Conservation (phyloP, 1,139 yeast species). For the Pichia norvegensis region DNA sequence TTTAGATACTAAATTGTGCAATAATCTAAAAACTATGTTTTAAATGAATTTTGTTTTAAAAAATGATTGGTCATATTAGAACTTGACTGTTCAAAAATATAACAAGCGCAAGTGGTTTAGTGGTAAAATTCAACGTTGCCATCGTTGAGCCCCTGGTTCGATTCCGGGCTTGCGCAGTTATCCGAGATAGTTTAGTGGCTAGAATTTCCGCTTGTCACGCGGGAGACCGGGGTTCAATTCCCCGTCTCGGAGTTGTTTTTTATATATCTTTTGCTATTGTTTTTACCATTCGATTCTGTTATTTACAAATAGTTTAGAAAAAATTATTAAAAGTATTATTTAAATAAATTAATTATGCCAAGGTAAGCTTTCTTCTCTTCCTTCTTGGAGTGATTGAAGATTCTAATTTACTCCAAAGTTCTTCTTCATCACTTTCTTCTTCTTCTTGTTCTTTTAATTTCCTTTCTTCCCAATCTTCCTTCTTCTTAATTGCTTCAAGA, state of each 20-base stretch:
- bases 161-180: conserved; percentile 1
- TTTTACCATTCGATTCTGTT: too few relatives aligned
- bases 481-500: conserved; percentile 12
- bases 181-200: conserved; percentile 15
- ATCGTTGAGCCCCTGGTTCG: conserved; percentile 16
- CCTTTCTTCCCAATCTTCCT: conserved; percentile 37
- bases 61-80: too few relatives aligned
- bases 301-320: too few relatives aligned
- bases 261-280: neutral
- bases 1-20: too few relatives aligned
- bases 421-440: conserved; percentile 27
- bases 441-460: conserved; percentile 28
- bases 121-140: conserved; percentile 16
- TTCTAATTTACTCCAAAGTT: conserved; percentile 26
- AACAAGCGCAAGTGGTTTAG: conserved; percentile 15
- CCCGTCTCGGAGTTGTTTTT: conserved; percentile 12
- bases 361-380: conserved; percentile 22
- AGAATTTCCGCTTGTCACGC: conserved; percentile 15
- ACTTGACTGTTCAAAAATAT: neutral
- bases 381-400: conserved; percentile 19
- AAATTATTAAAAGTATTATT: neutral
- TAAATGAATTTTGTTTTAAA: too few relatives aligned
- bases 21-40: too few relatives aligned
- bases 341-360: neutral
- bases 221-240: conserved; percentile 15